A percentile compares a stretch with the other conserved stretches of the same genome.
Conservation (phyloP, 352 stramenopile species). For the Phytopythium kandeliae region DNA sequence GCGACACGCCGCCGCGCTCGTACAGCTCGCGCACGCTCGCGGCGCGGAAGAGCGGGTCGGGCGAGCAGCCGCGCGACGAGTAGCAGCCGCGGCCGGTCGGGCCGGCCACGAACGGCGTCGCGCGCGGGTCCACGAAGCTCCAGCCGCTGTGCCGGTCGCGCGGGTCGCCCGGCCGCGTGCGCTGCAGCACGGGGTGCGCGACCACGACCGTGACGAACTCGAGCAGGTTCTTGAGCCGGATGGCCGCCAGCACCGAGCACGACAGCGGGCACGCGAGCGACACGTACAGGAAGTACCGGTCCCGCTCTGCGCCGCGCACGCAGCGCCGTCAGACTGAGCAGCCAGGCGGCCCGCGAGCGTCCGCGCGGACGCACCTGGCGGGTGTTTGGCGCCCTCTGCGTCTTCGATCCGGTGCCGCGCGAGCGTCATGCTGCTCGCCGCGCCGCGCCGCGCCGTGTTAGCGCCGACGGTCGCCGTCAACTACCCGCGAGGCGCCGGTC, state of each 20-base stretch:
- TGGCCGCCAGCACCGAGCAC: conserved; percentile 53
- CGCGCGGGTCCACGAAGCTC: conserved; percentile 21
- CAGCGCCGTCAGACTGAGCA: too few species aligned
- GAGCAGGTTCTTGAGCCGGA: conserved; percentile 89
- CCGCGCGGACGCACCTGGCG: too few species aligned
- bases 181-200: conserved; percentile 49
- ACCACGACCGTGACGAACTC: conserved; percentile 86
- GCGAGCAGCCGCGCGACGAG: conserved; percentile 12
- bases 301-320: conserved; percentile 18
- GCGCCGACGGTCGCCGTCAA: too few species aligned
- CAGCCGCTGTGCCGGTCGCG: conserved; percentile 29
- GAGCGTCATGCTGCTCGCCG: neutral
- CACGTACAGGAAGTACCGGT: conserved; percentile 91
- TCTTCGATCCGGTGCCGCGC: neutral
- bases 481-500: too few species aligned
- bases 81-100: conserved; percentile 17
- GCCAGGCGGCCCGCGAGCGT: too few species aligned
- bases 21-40: conserved; percentile 33
- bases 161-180: conserved; percentile 31
- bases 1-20: conserved; percentile 15
- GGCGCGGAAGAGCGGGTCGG: conserved; percentile 21
- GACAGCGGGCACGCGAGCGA: conserved; percentile 87
- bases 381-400: neutral
- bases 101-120: neutral
- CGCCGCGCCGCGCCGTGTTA: too few species aligned